Evolutionary conservation across 371 early-diverging fungal genomes (phyloP), one percentile per base, ranked within the genome.

Genomic region (Lichtheimia corymbifera): DNA sequence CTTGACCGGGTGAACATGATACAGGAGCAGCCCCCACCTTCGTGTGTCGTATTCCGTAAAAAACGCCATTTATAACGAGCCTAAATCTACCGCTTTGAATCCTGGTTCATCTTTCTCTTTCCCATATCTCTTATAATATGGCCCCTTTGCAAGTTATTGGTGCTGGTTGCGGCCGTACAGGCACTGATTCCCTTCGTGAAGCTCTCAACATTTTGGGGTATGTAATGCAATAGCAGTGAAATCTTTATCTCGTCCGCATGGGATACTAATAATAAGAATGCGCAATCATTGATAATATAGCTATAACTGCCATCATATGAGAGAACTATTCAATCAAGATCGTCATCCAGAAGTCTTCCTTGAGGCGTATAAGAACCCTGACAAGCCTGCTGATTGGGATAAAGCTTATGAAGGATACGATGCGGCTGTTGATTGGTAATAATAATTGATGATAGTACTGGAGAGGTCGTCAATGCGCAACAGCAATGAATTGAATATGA

Each of bases 101-200:
- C 35, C 9, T 35, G 0, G 11, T 11, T 35, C 35, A 5, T 35
- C 2, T 11, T 35, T 11, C 35, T 35, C 9, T 11, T 35, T 35
- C 2, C 35, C 35, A 1, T 7, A 35, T 35, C 35, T 35, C 2
- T 35, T 35, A 35, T 9, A 35, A 35, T 1, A 61, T 54, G 27
- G 60, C 60, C 43, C 60, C 60, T 55, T 61, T 72, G 52, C 53
- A 76, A 68, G 56, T 76, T 35, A 76, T 76, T 45, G 77, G 77
- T 6, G 73, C 73, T 25, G 77, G 77, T 0, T 66, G 45, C 51
- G 71, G 73, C 12, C 68, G 77, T 50, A 71, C 73, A 42, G 77
- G 73, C 4, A 76, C 77, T 18, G 60, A 69, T 18, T 67, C 69
- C 27, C 58, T 76, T 50, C 69, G 67, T 40, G 12, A 24, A 15